phyloP scores from a whole-genome alignment of 495 filamentous ascomycete species.

The Rostrohypoxylon terebratum region DNA sequence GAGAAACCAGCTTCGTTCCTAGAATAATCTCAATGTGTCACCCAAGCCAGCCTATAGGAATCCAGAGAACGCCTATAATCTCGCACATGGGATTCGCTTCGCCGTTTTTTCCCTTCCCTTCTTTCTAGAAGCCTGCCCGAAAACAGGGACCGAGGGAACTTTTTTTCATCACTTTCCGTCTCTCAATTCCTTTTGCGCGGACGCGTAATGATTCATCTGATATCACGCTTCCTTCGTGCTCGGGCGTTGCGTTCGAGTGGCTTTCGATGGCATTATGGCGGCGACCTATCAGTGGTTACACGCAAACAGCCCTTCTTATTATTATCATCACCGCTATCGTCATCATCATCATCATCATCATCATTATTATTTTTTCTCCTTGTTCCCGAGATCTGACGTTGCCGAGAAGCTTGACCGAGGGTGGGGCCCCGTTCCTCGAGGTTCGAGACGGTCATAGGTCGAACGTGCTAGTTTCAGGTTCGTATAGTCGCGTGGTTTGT shows the following conservation, averaged over 20 bases:
- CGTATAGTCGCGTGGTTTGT: conserved; percentile 1
- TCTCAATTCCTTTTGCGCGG: background rate
- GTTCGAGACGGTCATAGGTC: background rate
- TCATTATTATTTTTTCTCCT: background rate
- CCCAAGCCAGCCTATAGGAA: conserved; percentile 4
- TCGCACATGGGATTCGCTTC: conserved; percentile 12
- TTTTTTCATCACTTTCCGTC: background rate
- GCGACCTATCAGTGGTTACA: background rate
- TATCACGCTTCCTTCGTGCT: background rate
- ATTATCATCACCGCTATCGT: no score
- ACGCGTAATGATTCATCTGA: background rate
- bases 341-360: no score
- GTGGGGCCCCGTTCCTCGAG: background rate
- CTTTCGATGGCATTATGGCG: background rate
- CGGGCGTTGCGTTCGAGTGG: background rate
- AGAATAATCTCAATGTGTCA: background rate
- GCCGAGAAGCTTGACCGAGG: conserved; percentile 13
- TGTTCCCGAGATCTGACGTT: background rate
- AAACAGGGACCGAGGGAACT: background rate
- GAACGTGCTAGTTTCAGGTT: background rate
- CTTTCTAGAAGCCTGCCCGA: conserved; percentile 28
- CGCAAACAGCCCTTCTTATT: no score
- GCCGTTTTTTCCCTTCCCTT: background rate
- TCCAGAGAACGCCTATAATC: background rate
- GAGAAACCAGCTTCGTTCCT: background rate